Evolutionary conservation across 495 filamentous ascomycete genomes (phyloP).

Genomic region (Aspergillus diversus): DNA sequence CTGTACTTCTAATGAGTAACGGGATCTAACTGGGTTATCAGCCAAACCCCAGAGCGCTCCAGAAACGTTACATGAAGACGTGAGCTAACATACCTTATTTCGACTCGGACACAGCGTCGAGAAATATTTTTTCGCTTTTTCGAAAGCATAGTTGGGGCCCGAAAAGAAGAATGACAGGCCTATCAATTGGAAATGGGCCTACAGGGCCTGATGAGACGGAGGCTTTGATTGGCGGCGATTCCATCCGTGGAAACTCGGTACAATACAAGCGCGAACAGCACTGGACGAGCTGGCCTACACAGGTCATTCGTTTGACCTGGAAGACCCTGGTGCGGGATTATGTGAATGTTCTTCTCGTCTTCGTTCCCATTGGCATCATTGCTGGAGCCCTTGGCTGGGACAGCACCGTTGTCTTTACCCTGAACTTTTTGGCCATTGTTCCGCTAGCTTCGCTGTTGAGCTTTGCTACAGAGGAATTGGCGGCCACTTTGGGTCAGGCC

Average conservation of each 20-base stretch:
- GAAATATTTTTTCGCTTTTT: conserved; percentile 35
- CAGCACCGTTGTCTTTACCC: conserved; percentile 74
- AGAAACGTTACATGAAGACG: neutral
- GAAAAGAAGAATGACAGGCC: conserved; percentile 34
- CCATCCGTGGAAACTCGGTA: conserved; percentile 27
- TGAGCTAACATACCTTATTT: conserved; percentile 14
- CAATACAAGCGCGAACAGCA: conserved; percentile 41
- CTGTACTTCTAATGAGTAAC: neutral
- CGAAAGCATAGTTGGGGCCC: conserved; percentile 41
- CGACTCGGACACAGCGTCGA: conserved; percentile 27
- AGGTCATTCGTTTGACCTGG: conserved; percentile 54
- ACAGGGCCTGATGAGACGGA: conserved; percentile 37
- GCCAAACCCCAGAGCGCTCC: neutral
- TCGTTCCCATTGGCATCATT: conserved; percentile 87
- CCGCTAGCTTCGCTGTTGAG: conserved; percentile 90
- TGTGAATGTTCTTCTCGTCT: conserved; percentile 84
- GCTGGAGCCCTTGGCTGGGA: conserved; percentile 73
- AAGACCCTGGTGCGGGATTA: conserved; percentile 65
- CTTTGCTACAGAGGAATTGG: conserved; percentile 94
- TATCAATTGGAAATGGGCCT: conserved; percentile 33
- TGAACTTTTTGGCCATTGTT: conserved; percentile 97
- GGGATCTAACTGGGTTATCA: neutral
- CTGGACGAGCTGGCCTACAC: conserved; percentile 62
- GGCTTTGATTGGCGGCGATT: conserved; percentile 31
- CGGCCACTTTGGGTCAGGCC: conserved; percentile 81